Percentiles rank a stretch among this genome's conserved stretches.
These are phyloP conservation scores for Russula virescens DNA, from an alignment of 768 basidiomycete species.

Conservation along the genomic window DNA sequence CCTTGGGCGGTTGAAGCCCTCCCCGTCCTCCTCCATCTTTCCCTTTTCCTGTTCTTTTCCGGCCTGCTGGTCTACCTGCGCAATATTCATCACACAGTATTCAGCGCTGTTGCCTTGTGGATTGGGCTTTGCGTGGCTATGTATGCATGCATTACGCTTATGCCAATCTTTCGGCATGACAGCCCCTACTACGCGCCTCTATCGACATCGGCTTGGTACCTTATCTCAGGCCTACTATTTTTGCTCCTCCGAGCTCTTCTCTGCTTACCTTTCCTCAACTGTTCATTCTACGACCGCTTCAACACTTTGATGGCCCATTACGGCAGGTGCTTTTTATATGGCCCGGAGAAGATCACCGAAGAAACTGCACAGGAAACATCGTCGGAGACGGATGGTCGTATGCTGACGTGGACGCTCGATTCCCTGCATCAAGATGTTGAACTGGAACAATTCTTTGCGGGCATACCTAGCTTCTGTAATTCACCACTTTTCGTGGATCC, in stretches of 20 bases:
- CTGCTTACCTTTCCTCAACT: background rate
- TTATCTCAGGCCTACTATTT: background rate
- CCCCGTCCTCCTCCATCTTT: slow-evolving; percentile 16
- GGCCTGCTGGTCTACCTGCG: slow-evolving; percentile 16
- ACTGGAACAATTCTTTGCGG: slow-evolving; percentile 4
- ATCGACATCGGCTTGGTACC: background rate
- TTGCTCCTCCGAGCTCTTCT: background rate
- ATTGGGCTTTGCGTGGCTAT: background rate
- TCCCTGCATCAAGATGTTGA: background rate
- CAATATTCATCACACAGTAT: slow-evolving; percentile 5
- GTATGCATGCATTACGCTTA: background rate
- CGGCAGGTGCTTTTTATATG: background rate
- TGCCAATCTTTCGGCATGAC: background rate
- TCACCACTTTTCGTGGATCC: background rate
- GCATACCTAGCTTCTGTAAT: background rate
- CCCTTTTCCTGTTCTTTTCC: slow-evolving; percentile 19
- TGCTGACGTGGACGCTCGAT: background rate
- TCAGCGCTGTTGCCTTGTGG: background rate
- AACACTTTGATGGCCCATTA: background rate
- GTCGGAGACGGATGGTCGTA: background rate
- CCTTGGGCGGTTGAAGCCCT: slow-evolving; percentile 2
- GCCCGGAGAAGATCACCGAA: background rate
- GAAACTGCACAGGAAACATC: background rate
- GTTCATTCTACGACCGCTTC: background rate
- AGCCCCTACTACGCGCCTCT: background rate